These are phyloP conservation scores for Dioscorea zingiberensis DNA, from an alignment of 106 monocot genomes.

Conservation along the genomic window DNA sequence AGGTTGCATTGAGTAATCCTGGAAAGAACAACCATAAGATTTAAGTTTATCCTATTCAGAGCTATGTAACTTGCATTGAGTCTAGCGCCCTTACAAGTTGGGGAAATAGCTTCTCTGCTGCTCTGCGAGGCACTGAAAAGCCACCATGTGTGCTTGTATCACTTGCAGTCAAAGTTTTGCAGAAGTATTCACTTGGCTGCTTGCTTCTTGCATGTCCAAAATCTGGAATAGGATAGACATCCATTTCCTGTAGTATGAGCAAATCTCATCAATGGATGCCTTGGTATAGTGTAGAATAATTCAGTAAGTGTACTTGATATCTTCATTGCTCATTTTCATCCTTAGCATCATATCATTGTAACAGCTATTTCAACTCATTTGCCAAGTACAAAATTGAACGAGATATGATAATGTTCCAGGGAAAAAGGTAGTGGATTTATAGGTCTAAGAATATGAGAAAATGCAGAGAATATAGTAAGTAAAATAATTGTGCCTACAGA, in stretches of 20 bases:
- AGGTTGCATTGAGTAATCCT: conserved; percentile 95
- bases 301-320: too few relatives aligned
- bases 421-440: too few relatives aligned
- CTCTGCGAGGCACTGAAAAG: conserved; percentile 88
- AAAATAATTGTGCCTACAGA: conserved; percentile 44
- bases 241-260: conserved; percentile 48
- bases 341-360: too few relatives aligned
- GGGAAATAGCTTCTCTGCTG: conserved; percentile 94
- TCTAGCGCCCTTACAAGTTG: conserved; percentile 42
- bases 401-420: too few relatives aligned
- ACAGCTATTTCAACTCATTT: too few relatives aligned
- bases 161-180: conserved; percentile 93
- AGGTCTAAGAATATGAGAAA: too few relatives aligned
- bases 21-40: conserved; percentile 4
- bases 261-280: too few relatives aligned
- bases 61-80: background rate
- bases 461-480: background rate
- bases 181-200: conserved; percentile 85
- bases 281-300: too few relatives aligned
- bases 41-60: background rate
- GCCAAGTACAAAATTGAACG: too few relatives aligned
- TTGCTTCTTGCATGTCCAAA: conserved; percentile 64
- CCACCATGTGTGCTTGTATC: conserved; percentile 98
- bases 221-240: conserved; percentile 67
- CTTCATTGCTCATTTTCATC: too few relatives aligned